Base-by-base conservation (phyloP, 352 stramenopile species). In the Detonula confervacea region DNA sequence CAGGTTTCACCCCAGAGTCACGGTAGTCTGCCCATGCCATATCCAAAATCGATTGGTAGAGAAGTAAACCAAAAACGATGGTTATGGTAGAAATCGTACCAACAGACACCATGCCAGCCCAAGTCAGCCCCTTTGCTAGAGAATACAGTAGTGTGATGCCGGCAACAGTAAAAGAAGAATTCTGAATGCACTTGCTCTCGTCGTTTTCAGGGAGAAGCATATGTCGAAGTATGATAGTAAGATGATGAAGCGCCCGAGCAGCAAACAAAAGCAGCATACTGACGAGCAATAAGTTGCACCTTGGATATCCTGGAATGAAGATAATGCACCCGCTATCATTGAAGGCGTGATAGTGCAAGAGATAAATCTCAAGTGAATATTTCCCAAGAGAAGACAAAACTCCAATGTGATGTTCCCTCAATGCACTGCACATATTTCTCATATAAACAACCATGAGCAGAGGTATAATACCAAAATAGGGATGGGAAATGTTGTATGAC, bases 301-400 rank as follows among this genome's bases (percentile, higher is more conserved):
- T 70, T 42, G 80, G 81, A 59, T 80, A 84, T 6, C 73, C 70
- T 27, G 62, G 72, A 2, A 95, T 55, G 14, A 96, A 60, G 0
- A 89, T 72, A 9, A 94, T 35, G 12, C 80, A 89, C 59, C 92
- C 92, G 1, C 88, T 89, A 68, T 94, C 91, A 59, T 62, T 27
- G 74, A 94, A 95, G 25, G 95, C 46, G 63, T 96, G 92, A 70
- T 95, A 90, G 73, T 96, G 91, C 51, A 95, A 77, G 18, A 96
- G 77, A 73, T 95, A 96, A 0, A 92, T 95, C 84, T 96, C 93
- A 0, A 96, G 76, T 16, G 92, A 95, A 49, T 91, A 90, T 62
- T 92, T 95, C 14, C 93, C 93, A 11, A 96, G 76, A 18, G 46
- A 76, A 67, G 90, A 80, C 1, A 96, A 84, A 9, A 93, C 66